These are phyloP conservation scores for Exidia glandulosa DNA, from an alignment of 768 basidiomycete genomes.

Conservation along the genomic window DNA sequence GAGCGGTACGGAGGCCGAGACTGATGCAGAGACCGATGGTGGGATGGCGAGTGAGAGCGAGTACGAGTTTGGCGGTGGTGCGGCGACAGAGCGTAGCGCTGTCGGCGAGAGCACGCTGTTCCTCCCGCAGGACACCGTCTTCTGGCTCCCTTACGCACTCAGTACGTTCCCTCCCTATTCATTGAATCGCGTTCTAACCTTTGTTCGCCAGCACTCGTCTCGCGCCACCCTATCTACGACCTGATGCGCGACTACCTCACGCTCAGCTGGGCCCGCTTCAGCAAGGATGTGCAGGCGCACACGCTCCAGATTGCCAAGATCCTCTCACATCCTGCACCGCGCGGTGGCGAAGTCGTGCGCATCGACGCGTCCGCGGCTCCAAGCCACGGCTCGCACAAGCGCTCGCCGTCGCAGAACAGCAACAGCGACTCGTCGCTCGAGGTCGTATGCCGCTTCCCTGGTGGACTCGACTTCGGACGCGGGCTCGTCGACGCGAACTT, in stretches of 20 bases:
- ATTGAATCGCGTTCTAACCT: slow-evolving; percentile 2
- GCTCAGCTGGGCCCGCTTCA: slow-evolving; percentile 90
- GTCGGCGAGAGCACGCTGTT: slow-evolving; percentile 85
- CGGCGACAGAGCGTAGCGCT: slow-evolving; percentile 77
- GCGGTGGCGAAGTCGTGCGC: slow-evolving; percentile 76
- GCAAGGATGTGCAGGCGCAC: slow-evolving; percentile 88
- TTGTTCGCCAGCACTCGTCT: slow-evolving; percentile 69
- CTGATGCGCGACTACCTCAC: slow-evolving; percentile 92
- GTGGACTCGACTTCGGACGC: slow-evolving; percentile 85
- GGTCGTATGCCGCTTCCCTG: slow-evolving; percentile 82
- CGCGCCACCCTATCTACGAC: slow-evolving; percentile 88
- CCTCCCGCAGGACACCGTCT: slow-evolving; percentile 80
- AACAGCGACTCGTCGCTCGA: slow-evolving; percentile 37
- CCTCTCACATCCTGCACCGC: slow-evolving; percentile 75
- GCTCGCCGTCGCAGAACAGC: not conserved
- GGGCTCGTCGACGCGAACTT: slow-evolving; percentile 91
- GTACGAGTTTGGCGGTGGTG: slow-evolving; percentile 26
- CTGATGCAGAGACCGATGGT: slow-evolving; percentile 56
- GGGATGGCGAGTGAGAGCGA: slow-evolving; percentile 60
- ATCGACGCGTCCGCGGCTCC: slow-evolving; percentile 57
- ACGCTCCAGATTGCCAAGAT: slow-evolving; percentile 85
- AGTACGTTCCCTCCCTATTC: slow-evolving; percentile 44
- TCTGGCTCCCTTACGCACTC: slow-evolving; percentile 90
- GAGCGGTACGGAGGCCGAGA: slow-evolving; percentile 38
- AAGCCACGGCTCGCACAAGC: slow-evolving; percentile 26